Evolutionary conservation across 1,284 basidiomycete genomes (phyloP), one percentile per base, ranked within the genome.

Genomic region (Tilletia horrida): DNA sequence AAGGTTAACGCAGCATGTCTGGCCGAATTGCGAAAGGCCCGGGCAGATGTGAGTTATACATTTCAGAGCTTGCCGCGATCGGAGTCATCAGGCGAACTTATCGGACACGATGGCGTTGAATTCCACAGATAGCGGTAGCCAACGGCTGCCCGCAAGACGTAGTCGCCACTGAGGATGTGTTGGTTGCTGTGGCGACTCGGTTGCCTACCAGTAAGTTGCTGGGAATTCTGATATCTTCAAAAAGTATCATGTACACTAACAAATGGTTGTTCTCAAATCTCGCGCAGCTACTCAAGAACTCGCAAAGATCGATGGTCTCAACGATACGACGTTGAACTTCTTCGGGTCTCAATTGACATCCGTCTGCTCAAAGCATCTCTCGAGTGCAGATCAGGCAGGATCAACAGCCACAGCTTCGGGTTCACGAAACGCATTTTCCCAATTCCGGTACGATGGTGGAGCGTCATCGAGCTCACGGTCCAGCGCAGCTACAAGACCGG

Each of bases 161-260:
- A 29, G 18, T 59, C 18, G 55, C 31, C 3, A 29, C 29, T 27
- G 55, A 59, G 18, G 2, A 29, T 16, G 25, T 59, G 25, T 21
- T 59, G 27, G 27, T 16, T 8, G 35, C 14, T n/a, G 14, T 59
- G 55, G 55, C 55, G 14, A 59, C 29, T 3, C 29, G 16, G 4
- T 18, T 59, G 27, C 55, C 55, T 13, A 59, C 55, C 18, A 59
- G 55, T 59, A 29, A 31, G 55, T 59, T 25, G 21, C 21, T 27
- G 21, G 3, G 21, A 25, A 14, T 52, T 7, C 0, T 13, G 25
- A 23, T 21, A 14, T 25, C 6, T 7, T 13, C 23, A 16, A 2
- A 13, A 14, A 1, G 13, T 2, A 1, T 16, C 8, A 27, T 3
- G 50, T 23, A 23, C 13, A 1, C 50, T 52, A 14, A 52, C 50